Evolutionary conservation across 83 land plant species (phyloP), one percentile per base, ranked within the genome.

Genomic region (Isoetes engelmannii): DNA sequence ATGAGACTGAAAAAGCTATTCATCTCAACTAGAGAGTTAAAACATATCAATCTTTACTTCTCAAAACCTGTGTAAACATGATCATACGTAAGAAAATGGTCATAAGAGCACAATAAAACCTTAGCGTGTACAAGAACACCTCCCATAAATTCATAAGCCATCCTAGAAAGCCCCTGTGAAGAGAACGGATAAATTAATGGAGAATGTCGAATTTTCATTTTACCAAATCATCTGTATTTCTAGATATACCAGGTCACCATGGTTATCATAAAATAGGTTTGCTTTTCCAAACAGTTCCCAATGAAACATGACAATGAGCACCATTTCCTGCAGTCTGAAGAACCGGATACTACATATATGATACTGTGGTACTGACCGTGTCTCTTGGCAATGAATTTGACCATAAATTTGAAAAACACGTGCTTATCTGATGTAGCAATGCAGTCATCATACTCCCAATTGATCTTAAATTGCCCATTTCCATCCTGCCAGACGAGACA

Each of bases 401-500:
- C 75, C 78, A 75, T 75, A 61, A 70, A 70, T 54, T 75, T 75
- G 78, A 75, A 75, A 68, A 75, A 75, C 8, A 63, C 65, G 17
- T 75, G 78, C 46, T 54, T 75, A 46, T 75, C 78, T 44, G 78
- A 75, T 45, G 78, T 75, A 5, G 59, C 58, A 28, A 75, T 41
- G 43, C 78, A 75, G 68, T 75, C 78, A 28, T 75, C 78, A 45
- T 75, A 75, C 42, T 70, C 78, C 78, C 78, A 75, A 48, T 75
- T 75, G 46, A 75, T 62, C 68, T 75, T 74, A 70, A 75, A 75
- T 49, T 75, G 78, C 13, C 78, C 78, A 75, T 75, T 75, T 17
- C 67, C 74, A 70, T 75, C 78, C 78, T 75, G 75, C 56, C 3
- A 42, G 1, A 28, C 1, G 37, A 28, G 37, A 28, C 37, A 28